These are phyloP conservation scores for Styphnolobium japonicum DNA, from an alignment of 306 rosid species.

Conservation along the genomic window DNA sequence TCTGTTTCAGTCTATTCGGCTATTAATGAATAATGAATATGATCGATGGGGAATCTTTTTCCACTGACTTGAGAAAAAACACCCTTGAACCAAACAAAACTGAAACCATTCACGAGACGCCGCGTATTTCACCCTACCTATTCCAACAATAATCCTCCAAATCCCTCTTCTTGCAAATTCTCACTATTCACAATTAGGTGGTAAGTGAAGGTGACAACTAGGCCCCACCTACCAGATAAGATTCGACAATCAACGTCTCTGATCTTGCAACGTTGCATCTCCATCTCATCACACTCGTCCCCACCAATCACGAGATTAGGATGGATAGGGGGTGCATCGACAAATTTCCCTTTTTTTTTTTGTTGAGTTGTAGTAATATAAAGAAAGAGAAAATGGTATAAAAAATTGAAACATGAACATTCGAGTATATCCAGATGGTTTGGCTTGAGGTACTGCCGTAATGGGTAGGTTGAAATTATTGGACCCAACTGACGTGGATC, in stretches of 20 bases:
- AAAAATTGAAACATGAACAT: conserved; percentile 20
- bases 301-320: background rate
- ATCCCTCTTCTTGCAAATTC: too few species aligned
- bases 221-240: conserved; percentile 46
- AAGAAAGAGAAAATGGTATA: background rate
- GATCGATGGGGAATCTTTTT: background rate
- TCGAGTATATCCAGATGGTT: conserved; percentile 54
- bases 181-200: too few species aligned
- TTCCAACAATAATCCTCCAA: background rate
- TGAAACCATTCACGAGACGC: conserved; percentile 43
- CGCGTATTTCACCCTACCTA: conserved; percentile 34
- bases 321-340: background rate
- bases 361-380: too few species aligned
- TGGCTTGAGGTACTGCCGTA: too few species aligned
- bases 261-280: conserved; percentile 28
- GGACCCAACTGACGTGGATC: conserved; percentile 69
- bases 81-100: too few species aligned
- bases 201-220: too few species aligned
- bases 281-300: background rate
- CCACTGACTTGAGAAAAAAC: background rate
- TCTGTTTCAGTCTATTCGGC: too few species aligned
- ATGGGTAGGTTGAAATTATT: conserved; percentile 35
- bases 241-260: background rate
- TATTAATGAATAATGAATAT: background rate
- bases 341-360: background rate